Conservation (phyloP, 164 flowering plant species). For the Annona squamosa region DNA sequence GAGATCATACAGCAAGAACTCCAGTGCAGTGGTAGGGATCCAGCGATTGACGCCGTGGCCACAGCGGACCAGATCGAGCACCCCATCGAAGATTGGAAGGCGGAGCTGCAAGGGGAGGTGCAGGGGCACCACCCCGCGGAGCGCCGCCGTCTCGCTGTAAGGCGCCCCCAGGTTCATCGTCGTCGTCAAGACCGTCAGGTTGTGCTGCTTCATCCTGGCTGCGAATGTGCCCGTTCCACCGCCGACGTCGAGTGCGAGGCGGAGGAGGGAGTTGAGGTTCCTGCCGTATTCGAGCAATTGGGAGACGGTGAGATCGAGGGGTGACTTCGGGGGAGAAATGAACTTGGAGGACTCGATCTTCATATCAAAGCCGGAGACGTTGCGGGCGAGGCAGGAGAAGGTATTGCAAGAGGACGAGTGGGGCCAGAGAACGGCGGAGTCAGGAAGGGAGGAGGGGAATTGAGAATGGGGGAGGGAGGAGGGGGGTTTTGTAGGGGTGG, state of each 20-base stretch:
- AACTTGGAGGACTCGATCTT: constrained; percentile 36
- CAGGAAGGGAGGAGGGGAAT: constrained; percentile 44
- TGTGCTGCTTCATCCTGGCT: constrained; percentile 59
- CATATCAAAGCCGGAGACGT: constrained; percentile 46
- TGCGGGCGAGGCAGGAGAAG: constrained; percentile 40
- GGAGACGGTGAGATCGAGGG: constrained; percentile 36
- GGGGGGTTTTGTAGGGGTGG: constrained; percentile 33
- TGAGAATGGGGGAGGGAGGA: constrained; percentile 35
- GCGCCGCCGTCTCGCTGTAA: constrained; percentile 63
- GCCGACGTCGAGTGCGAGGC: constrained; percentile 79
- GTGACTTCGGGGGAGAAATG: constrained; percentile 27
- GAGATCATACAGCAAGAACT: constrained; percentile 72
- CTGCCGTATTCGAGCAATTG: constrained; percentile 15
- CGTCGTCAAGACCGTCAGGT: constrained; percentile 75
- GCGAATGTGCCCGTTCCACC: constrained; percentile 90
- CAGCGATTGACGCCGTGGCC: constrained; percentile 87
- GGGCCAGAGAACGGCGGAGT: constrained; percentile 43
- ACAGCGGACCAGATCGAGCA: constrained; percentile 71
- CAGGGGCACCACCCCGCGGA: constrained; percentile 68
- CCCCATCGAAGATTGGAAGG: constrained; percentile 79
- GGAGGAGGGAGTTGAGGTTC: constrained; percentile 24
- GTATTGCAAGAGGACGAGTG: constrained; percentile 39
- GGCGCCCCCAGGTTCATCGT: constrained; percentile 80
- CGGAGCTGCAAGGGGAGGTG: constrained; percentile 93
- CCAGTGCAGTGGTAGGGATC: constrained; percentile 66